Conservation (phyloP, 2,329 filamentous ascomycete genomes). For the Tympanopsis confertula region DNA sequence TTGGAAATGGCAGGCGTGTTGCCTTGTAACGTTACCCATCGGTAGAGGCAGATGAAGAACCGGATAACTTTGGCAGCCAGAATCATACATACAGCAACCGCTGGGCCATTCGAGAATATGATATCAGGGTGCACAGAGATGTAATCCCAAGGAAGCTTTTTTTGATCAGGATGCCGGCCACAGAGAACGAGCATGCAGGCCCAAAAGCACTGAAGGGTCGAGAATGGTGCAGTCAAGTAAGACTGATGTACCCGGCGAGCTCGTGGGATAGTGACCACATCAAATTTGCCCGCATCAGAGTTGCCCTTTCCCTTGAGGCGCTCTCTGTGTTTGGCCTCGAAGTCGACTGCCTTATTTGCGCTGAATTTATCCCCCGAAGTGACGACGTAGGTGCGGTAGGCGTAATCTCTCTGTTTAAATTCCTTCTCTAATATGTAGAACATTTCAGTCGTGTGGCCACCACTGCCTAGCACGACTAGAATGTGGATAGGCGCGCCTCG, state of each 20-base stretch:
- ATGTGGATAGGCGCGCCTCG: conserved; percentile 42
- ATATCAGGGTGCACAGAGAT: conserved; percentile 35
- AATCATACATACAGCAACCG: conserved; percentile 46
- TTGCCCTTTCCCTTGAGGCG: neutral
- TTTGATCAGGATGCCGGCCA: conserved; percentile 1
- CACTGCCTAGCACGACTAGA: conserved; percentile 53
- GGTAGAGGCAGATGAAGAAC: conserved; percentile 27
- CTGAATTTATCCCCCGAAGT: conserved; percentile 46
- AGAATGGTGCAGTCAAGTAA: conserved; percentile 38
- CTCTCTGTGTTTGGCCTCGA: conserved; percentile 35
- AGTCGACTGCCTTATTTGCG: conserved; percentile 38
- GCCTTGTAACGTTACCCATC: neutral
- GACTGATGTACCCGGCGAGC: conserved; percentile 48
- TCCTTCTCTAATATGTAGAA: conserved; percentile 39
- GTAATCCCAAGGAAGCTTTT: conserved; percentile 4
- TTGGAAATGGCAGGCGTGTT: conserved; percentile 9
- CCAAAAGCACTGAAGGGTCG: conserved; percentile 35
- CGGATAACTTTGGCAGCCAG: conserved; percentile 38
- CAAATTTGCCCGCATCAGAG: neutral
- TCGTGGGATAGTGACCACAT: conserved; percentile 38
- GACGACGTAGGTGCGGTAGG: conserved; percentile 45
- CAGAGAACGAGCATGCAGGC: conserved; percentile 32
- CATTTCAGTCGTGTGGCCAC: conserved; percentile 58
- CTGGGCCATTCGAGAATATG: conserved; percentile 53
- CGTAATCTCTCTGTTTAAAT: conserved; percentile 27